Conservation (phyloP, 208 protist genomes). For the Acanthamoeba royreba region DNA sequence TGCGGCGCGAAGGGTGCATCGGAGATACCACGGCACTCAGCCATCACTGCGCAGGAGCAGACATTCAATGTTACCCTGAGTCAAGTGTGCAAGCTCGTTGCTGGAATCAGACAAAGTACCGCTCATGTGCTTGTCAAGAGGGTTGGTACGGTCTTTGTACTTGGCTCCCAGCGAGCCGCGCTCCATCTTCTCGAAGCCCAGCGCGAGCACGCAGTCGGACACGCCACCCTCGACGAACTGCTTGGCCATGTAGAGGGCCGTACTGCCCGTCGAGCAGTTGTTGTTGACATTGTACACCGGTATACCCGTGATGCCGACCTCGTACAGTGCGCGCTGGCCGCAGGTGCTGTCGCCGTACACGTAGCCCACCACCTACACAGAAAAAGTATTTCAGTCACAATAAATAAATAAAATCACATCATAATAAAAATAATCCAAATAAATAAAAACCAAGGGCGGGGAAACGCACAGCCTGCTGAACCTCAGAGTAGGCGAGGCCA, state of each 20-base stretch:
- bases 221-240: conserved; percentile 52
- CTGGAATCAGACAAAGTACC: not conserved
- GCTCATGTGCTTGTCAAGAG: conserved; percentile 60
- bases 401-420: not conserved
- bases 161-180: conserved; percentile 56
- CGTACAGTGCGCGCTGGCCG: conserved; percentile 62
- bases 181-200: conserved; percentile 74
- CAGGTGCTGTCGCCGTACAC: conserved; percentile 67
- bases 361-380: not conserved
- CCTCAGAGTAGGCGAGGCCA: conserved; percentile 26
- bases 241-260: conserved; percentile 56
- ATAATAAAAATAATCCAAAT: not conserved
- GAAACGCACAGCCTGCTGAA: conserved; percentile 35
- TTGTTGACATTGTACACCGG: conserved; percentile 72
- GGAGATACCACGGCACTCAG: not conserved
- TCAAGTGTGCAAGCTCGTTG: not conserved
- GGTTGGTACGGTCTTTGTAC: conserved; percentile 66
- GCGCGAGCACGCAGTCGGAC: conserved; percentile 60
- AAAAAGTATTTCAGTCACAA: not conserved
- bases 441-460: no score
- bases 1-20: conserved; percentile 44
- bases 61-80: not conserved
- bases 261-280: conserved; percentile 66
- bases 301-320: conserved; percentile 63
- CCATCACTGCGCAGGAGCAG: not conserved